Evolutionary conservation across 257 asterid species (phyloP).

Genomic region (Cordia subcordata): DNA sequence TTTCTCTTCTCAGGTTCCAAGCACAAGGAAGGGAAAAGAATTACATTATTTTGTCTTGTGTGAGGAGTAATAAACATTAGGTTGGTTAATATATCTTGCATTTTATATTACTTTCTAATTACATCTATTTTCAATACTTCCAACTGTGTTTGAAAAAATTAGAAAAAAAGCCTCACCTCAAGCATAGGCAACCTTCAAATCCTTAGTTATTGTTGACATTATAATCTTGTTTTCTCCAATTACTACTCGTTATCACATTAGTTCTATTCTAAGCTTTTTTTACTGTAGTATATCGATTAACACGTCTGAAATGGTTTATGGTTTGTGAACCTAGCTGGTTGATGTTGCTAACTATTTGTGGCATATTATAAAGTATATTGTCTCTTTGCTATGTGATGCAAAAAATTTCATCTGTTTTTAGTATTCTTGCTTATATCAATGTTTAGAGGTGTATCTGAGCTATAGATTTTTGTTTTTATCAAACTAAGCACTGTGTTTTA

Average conservation of each 20-base stretch:
- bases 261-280: no score
- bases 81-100: slow-evolving; percentile 33
- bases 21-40: slow-evolving; percentile 99
- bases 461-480: slow-evolving; percentile 8
- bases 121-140: no score
- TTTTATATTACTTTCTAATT: not conserved
- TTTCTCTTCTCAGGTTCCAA: slow-evolving; percentile 71
- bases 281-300: slow-evolving; percentile 18
- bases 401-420: no score
- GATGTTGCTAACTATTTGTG: not conserved
- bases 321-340: not conserved
- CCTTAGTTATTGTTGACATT: no score
- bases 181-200: no score
- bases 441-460: not conserved
- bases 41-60: slow-evolving; percentile 89
- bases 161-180: no score
- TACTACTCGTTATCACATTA: no score
- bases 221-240: no score
- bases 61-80: slow-evolving; percentile 98
- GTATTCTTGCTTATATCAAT: no score
- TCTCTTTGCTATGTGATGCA: no score
- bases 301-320: slow-evolving; percentile 22
- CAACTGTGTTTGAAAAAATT: no score
- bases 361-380: no score
- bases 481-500: slow-evolving; percentile 11